These are phyloP conservation scores for Petunia secreta DNA, from an alignment of 257 asterid species.

Conservation along the genomic window DNA sequence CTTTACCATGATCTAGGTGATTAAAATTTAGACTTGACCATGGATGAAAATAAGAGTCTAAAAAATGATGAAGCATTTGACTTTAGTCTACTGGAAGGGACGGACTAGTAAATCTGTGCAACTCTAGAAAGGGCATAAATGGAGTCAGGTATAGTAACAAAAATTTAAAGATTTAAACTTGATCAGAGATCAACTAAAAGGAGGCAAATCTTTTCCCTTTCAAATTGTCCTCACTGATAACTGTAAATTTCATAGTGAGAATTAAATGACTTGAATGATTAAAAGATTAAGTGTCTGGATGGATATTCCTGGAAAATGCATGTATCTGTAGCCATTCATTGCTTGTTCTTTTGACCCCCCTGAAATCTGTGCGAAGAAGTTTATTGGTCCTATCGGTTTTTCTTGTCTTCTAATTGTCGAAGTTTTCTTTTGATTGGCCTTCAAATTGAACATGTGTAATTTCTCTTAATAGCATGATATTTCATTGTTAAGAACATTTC, in stretches of 20 bases:
- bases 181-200: conserved; percentile 1
- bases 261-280: conserved; percentile 10
- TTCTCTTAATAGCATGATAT: conserved; percentile 12
- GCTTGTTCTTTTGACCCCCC: not conserved
- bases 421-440: conserved; percentile 11
- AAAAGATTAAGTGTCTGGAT: not conserved
- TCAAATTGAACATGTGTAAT: not conserved
- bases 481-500: not conserved
- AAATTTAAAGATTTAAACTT: not conserved
- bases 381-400: not conserved
- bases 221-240: no score
- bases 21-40: not conserved
- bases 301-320: conserved; percentile 3
- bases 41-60: not conserved
- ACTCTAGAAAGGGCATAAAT: not conserved
- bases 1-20: not conserved
- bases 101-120: not conserved
- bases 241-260: not conserved
- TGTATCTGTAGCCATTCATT: not conserved
- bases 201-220: not conserved
- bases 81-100: not conserved
- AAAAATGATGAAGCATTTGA: not conserved
- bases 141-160: not conserved
- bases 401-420: not conserved
- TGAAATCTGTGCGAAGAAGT: not conserved